Conservation (phyloP, 345 rosid genomes). For the Triadica sebifera region DNA sequence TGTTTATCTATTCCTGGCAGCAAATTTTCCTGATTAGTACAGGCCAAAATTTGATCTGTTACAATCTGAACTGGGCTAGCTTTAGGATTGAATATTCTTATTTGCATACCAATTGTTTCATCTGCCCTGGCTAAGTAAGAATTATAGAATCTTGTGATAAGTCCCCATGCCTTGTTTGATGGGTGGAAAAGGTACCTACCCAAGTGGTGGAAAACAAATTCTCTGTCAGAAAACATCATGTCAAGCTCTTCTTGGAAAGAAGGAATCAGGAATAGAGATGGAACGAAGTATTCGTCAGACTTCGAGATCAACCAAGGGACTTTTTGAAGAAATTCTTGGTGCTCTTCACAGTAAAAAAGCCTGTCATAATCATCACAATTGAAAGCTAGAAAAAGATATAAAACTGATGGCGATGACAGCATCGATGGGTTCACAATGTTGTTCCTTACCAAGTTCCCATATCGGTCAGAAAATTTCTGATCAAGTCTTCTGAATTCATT, state of each 20-base stretch:
- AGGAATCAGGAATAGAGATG: slow-evolving; percentile 23
- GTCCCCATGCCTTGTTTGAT: slow-evolving; percentile 28
- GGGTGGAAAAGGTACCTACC: slow-evolving; percentile 26
- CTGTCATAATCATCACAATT: background rate
- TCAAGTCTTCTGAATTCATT: background rate
- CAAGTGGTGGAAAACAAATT: slow-evolving; percentile 24
- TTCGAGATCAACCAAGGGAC: slow-evolving; percentile 25
- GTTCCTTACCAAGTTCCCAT: background rate
- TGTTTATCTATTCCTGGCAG: slow-evolving; percentile 5
- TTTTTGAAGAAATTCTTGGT: slow-evolving; percentile 9
- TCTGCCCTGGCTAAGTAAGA: slow-evolving; percentile 18
- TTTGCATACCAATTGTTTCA: slow-evolving; percentile 23
- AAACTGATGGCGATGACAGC: background rate
- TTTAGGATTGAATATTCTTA: slow-evolving; percentile 9
- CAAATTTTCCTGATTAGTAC: slow-evolving; percentile 9
- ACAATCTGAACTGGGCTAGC: background rate
- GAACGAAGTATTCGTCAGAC: slow-evolving; percentile 23
- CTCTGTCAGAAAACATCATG: slow-evolving; percentile 24
- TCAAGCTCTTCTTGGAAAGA: slow-evolving; percentile 15
- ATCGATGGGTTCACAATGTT: background rate
- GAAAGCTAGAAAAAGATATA: slow-evolving; percentile 4
- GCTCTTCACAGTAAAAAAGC: slow-evolving; percentile 17
- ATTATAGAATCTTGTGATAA: slow-evolving; percentile 15
- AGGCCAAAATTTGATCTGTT: slow-evolving; percentile 16
- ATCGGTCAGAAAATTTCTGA: background rate